These are phyloP conservation scores for Teunomyces kruisii DNA, from an alignment of 805 yeast species.

Conservation along the genomic window DNA sequence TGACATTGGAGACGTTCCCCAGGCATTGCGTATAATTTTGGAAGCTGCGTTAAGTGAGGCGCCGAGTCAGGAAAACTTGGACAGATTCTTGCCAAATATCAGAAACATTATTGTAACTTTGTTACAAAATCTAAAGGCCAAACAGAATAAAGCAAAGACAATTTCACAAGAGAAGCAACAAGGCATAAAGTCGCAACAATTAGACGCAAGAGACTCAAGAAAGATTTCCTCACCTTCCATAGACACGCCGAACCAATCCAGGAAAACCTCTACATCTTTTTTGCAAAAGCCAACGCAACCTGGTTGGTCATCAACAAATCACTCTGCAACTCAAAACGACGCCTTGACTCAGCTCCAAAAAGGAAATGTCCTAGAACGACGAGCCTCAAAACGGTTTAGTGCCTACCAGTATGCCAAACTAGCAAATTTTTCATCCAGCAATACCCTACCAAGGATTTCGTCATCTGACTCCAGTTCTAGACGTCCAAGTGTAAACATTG, in stretches of 20 bases:
- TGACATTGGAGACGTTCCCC: conserved; percentile 91
- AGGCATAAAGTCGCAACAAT: conserved; percentile 9
- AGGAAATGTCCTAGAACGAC: conserved; percentile 79
- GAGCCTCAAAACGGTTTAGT: conserved; percentile 91
- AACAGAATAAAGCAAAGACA: conserved; percentile 60
- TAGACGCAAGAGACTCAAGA: not conserved
- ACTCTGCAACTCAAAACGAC: conserved; percentile 33
- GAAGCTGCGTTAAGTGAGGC: conserved; percentile 85
- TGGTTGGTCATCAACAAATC: not conserved
- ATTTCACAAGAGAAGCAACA: conserved; percentile 22
- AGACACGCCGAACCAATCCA: conserved; percentile 3
- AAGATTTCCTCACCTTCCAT: not conserved
- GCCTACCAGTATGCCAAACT: conserved; percentile 89
- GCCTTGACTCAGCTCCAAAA: conserved; percentile 78
- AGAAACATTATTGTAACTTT: conserved; percentile 82
- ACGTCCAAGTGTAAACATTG: conserved; percentile 2
- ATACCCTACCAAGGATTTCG: conserved; percentile 12
- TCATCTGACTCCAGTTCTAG: conserved; percentile 6
- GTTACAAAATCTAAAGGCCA: conserved; percentile 74
- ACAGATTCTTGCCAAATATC: conserved; percentile 76
- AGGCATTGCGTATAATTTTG: conserved; percentile 68
- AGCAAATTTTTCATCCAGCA: conserved; percentile 37
- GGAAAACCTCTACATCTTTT: conserved; percentile 3
- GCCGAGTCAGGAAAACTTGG: conserved; percentile 81
- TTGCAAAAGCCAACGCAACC: not conserved